Evolutionary conservation across 441 rosid genomes (phyloP).

Genomic region (Rhodomyrtus psidioides): DNA sequence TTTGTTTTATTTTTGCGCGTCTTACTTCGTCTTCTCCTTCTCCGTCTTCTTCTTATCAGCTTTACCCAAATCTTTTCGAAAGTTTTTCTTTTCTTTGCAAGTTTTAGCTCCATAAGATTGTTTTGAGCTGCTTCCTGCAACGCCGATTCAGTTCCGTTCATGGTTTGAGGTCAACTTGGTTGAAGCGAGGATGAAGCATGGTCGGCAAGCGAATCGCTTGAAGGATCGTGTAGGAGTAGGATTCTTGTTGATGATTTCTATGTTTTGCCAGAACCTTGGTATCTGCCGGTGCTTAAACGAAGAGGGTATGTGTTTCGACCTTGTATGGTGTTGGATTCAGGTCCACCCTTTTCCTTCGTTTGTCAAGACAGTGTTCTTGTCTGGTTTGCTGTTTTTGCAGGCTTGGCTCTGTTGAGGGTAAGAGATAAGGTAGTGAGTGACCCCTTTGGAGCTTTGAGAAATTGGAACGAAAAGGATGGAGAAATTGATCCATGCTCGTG

Average conservation of each 20-base stretch:
- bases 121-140: neutral
- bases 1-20: neutral
- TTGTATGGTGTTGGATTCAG: neutral
- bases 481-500: constrained; percentile 33
- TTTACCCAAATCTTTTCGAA: neutral
- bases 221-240: constrained; percentile 9
- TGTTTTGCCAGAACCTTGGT: constrained; percentile 9
- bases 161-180: neutral
- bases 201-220: constrained; percentile 28
- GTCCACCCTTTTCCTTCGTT: neutral
- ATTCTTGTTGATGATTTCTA: constrained; percentile 15
- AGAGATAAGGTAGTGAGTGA: constrained; percentile 28
- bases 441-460: constrained; percentile 31
- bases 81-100: neutral
- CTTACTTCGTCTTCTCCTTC: neutral
- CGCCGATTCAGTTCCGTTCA: neutral
- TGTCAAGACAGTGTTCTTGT: constrained; percentile 11
- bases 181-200: constrained; percentile 2
- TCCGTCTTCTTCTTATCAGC: neutral
- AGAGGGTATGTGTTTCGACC: constrained; percentile 26
- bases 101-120: neutral
- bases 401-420: constrained; percentile 30
- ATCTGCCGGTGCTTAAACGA: constrained; percentile 33
- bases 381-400: constrained; percentile 19
- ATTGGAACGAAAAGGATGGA: constrained; percentile 26